A percentile compares a stretch with the other conserved stretches of the same genome.
Conservation (phyloP, 148 eudicot genomes). For the Chenopodium album region DNA sequence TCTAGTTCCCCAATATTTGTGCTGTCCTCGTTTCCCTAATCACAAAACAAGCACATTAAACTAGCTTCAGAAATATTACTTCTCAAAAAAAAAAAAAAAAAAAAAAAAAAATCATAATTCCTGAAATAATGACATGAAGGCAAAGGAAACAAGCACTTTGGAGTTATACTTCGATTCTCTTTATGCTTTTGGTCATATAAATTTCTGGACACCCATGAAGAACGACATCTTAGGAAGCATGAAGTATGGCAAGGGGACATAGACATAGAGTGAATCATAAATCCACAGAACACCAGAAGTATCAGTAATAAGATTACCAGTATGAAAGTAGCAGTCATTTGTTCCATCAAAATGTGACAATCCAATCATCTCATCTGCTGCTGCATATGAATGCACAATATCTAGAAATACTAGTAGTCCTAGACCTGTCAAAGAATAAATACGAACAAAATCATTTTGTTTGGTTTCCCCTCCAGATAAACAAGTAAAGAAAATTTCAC, state of each 20-base stretch:
- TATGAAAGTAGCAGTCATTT: slow-evolving; percentile 94
- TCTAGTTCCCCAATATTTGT: slow-evolving; percentile 98
- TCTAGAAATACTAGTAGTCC: slow-evolving; percentile 91
- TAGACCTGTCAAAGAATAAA: slow-evolving; percentile 51
- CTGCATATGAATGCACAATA: slow-evolving; percentile 90
- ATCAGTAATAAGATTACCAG: slow-evolving; percentile 48
- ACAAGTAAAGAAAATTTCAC: background rate
- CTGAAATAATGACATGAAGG: background rate
- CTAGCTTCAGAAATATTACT: background rate
- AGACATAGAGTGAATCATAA: background rate
- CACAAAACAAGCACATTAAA: slow-evolving; percentile 19
- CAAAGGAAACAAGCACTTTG: background rate
- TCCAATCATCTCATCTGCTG: slow-evolving; percentile 98
- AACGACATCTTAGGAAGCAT: background rate
- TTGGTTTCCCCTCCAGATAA: background rate
- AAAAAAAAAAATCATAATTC: no score
- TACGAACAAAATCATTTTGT: slow-evolving; percentile 9
- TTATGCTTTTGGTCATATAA: background rate
- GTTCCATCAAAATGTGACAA: slow-evolving; percentile 91
- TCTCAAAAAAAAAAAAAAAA: background rate
- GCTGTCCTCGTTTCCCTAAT: slow-evolving; percentile 91
- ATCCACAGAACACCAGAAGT: background rate
- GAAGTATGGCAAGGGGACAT: background rate
- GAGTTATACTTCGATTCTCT: background rate
- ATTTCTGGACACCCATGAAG: background rate